Base-by-base conservation (phyloP, 129 eudicot species). In the sunflower (Helianthus annuus) region DNA sequence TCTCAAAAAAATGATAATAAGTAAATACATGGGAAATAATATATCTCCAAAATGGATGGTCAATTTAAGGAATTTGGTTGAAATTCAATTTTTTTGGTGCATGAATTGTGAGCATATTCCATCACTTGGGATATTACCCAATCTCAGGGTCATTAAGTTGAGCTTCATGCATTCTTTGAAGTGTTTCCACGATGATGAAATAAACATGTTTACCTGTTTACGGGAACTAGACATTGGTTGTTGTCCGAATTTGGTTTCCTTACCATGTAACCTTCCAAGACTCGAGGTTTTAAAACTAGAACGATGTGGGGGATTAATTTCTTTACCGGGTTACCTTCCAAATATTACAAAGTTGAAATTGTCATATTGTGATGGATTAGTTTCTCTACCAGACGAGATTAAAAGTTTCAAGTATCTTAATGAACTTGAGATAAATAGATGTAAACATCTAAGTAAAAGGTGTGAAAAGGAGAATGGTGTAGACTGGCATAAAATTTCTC, bases 41-140 rank as follows among this genome's bases (percentile, higher is more conserved):
- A 27, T 72, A 24, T 45, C 46, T 45, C 16, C 68, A 4, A 60
- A 44, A 44, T 72, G 76, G 68, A 72, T 68, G 19, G 61, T 4
- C 4, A 52, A 12, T 49, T 68, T 68, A 32, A 27, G 44, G 5
- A 68, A 51, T 46, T 29, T 72, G 57, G 68, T 22, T 32, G 22
- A 4, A 16, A 44, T 71, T n/a, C 0, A 1, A 13, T 58, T 71
- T 45, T n/a, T 1, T 0, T 0, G 1, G 0, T 71, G 57, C 27
- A 0, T 1, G 0, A 4, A 6, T 1, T 72, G 68, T 45, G 48
- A 57, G 46, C 12, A 14, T 57, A 24, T 71, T 42, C 45, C 67
- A 42, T 7, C 76, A 19, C 76, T 71, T 44, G 76, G 68, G 2
- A 72, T 32, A 72, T 48, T 72, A 60, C 76, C 57, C 1, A 72